Evolutionary conservation across 768 basidiomycete species (phyloP).

Genomic region (Pulveroboletus ravenelii): DNA sequence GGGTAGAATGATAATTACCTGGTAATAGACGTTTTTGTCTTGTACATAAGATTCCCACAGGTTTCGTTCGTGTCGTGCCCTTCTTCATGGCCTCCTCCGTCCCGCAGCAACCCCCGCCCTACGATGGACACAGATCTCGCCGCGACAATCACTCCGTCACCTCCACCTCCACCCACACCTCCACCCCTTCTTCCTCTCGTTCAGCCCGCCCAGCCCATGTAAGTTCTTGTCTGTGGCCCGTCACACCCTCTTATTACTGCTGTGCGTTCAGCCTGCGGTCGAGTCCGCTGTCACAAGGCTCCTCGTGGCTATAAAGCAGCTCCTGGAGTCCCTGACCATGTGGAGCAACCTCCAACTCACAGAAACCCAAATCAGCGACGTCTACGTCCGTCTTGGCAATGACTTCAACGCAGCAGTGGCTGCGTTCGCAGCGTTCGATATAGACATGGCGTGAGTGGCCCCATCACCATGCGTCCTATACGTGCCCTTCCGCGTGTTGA

Average conservation of each 20-base stretch:
- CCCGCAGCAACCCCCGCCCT: constrained; percentile 15
- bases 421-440: constrained; percentile 79
- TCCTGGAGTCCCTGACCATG: constrained; percentile 83
- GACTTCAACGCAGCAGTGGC: constrained; percentile 94
- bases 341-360: constrained; percentile 74
- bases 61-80: background rate
- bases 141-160: constrained; percentile 51
- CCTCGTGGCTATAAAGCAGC: constrained; percentile 89
- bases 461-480: constrained; percentile 10
- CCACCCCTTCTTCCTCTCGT: constrained; percentile 23
- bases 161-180: constrained; percentile 36
- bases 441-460: constrained; percentile 81
- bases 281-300: constrained; percentile 91
- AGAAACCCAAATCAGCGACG: constrained; percentile 87
- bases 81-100: constrained; percentile 20
- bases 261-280: constrained; percentile 56
- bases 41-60: constrained; percentile 17
- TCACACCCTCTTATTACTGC: constrained; percentile 1
- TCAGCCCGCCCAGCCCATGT: constrained; percentile 23
- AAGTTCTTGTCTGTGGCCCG: constrained; percentile 6
- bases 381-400: constrained; percentile 94
- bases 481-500: constrained; percentile 7
- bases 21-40: background rate
- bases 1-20: background rate
- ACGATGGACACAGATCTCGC: constrained; percentile 41